Evolutionary conservation across 495 filamentous ascomycete species (phyloP).

Genomic region (Penicillium lividum): DNA sequence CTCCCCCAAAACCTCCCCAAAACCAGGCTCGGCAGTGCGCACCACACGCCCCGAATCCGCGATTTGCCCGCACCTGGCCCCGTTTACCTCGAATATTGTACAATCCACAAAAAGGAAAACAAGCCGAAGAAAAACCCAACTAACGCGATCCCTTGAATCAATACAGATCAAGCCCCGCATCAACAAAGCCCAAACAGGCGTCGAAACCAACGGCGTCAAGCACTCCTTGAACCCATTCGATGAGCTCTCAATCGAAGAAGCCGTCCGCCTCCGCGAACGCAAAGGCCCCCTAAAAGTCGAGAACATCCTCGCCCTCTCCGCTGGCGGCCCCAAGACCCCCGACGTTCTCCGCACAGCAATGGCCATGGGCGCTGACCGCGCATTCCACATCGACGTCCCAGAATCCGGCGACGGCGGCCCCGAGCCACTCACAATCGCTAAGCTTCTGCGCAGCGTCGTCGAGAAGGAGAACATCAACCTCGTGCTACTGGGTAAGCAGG

Average conservation of each 20-base stretch:
- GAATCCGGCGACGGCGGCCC: conserved; percentile 53
- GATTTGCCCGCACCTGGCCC: neutral
- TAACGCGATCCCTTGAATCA: conserved; percentile 2
- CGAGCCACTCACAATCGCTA: conserved; percentile 91
- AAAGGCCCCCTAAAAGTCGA: conserved; percentile 60
- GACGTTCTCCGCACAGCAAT: conserved; percentile 93
- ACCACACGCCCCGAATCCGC: neutral
- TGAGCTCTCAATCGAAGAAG: conserved; percentile 95
- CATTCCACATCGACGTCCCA: conserved; percentile 77
- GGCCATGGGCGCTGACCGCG: conserved; percentile 97
- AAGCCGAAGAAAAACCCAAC: neutral
- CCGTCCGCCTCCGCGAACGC: conserved; percentile 87
- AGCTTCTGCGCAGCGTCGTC: conserved; percentile 77
- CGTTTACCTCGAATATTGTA: neutral
- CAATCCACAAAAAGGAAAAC: neutral
- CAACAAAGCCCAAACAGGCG: conserved; percentile 91
- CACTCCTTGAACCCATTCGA: conserved; percentile 99
- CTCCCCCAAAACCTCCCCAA: conserved; percentile 6
- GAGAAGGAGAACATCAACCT: conserved; percentile 82
- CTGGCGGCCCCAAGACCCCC: conserved; percentile 80
- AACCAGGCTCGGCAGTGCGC: conserved; percentile 18
- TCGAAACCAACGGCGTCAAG: conserved; percentile 90
- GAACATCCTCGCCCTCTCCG: conserved; percentile 87
- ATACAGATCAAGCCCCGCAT: conserved; percentile 92
- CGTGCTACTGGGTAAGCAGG: conserved; percentile 94